Conservation (phyloP, 2,329 filamentous ascomycete species). For the Exophiala xenobiotica region DNA sequence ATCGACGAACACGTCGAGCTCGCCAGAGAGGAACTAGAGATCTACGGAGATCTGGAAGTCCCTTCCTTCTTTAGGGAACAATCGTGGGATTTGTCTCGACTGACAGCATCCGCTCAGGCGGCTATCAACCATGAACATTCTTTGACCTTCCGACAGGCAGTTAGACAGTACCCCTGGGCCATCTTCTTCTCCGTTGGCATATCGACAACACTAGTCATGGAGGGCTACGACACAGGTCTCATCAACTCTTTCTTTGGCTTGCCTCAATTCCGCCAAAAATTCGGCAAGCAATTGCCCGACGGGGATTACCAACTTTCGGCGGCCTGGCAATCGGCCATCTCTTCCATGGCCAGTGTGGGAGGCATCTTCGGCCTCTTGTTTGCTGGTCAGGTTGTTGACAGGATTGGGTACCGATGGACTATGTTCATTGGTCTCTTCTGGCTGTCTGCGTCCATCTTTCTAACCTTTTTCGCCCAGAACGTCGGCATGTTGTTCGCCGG, state of each 20-base stretch:
- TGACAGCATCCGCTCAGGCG: background rate
- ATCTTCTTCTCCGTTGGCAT: conserved; percentile 29
- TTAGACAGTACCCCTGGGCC: conserved; percentile 40
- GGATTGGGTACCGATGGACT: conserved; percentile 63
- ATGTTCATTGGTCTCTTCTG: conserved; percentile 57
- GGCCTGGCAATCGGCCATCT: conserved; percentile 11
- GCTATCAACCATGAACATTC: conserved; percentile 17
- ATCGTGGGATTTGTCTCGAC: background rate
- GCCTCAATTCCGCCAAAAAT: conserved; percentile 40
- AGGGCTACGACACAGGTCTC: conserved; percentile 34
- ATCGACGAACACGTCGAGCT: background rate
- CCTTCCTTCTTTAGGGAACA: background rate
- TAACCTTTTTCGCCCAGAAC: conserved; percentile 40
- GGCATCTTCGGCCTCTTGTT: conserved; percentile 66
- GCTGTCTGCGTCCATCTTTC: conserved; percentile 39
- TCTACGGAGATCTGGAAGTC: background rate
- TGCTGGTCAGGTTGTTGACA: conserved; percentile 65
- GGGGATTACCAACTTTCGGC: conserved; percentile 36
- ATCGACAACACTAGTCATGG: conserved; percentile 29
- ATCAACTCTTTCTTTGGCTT: conserved; percentile 58
- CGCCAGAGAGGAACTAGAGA: background rate
- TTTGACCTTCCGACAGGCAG: conserved; percentile 20
- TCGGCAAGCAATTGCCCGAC: conserved; percentile 5
- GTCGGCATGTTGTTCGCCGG: conserved; percentile 35
- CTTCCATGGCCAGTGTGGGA: conserved; percentile 3